A percentile compares a stretch with the other conserved stretches of the same genome.
These are phyloP conservation scores for Aphanomyces stellatus DNA, from an alignment of 352 stramenopile species.

Conservation along the genomic window DNA sequence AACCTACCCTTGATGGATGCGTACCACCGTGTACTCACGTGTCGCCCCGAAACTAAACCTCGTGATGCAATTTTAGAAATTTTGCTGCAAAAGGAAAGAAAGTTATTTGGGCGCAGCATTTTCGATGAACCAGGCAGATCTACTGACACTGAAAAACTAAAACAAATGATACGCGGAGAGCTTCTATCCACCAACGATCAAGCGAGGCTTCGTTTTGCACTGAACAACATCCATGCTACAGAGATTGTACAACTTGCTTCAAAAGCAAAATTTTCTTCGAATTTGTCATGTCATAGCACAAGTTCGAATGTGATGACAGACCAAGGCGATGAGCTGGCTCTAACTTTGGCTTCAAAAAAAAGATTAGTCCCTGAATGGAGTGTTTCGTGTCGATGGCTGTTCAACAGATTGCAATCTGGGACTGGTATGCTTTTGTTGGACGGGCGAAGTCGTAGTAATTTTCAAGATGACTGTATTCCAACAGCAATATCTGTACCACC, in stretches of 20 bases:
- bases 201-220: background rate
- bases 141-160: background rate
- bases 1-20: conserved; percentile 47
- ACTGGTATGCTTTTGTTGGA: conserved; percentile 74
- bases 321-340: no score
- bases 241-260: background rate
- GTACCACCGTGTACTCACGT: conserved; percentile 41
- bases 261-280: background rate
- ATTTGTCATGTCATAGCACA: no score
- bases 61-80: conserved; percentile 50
- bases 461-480: conserved; percentile 67
- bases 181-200: background rate
- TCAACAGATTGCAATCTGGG: conserved; percentile 72
- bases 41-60: conserved; percentile 48
- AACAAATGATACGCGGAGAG: background rate
- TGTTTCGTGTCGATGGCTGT: conserved; percentile 77
- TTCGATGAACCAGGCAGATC: background rate
- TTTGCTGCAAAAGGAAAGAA: conserved; percentile 39
- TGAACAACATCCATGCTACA: background rate
- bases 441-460: conserved; percentile 37
- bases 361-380: conserved; percentile 49
- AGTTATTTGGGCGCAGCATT: conserved; percentile 24
- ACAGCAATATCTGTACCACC: conserved; percentile 65
- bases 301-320: no score
- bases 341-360: no score